Evolutionary conservation across 2,329 filamentous ascomycete genomes (phyloP), one percentile per base, ranked within the genome.

Genomic region (Cladophialophora immunda): DNA sequence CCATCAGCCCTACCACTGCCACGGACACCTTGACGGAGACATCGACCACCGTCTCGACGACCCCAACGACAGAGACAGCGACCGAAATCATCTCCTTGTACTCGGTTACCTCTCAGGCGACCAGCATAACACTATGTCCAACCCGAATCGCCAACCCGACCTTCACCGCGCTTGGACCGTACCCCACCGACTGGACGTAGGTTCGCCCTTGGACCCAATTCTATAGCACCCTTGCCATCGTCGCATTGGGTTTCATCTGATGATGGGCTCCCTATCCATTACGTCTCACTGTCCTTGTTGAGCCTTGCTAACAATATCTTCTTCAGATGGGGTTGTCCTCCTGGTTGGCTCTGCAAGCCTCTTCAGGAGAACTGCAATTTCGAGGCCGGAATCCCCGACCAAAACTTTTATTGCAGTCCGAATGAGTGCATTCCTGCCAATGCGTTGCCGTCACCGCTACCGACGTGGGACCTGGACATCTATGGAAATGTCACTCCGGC

Each of bases 261-360:
- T 34, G 9, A 34, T 34, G 4, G 32, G 4, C 11, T 25, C 13
- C 11, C n/a, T 25, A 7, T 25, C 45, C 45, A n/a, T n/a, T n/a
- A n/a, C n/a, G 32, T 41, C 36, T 25, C 13, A n/a, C n/a, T 25
- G 19, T 25, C 45, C 45, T 25, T 22, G n/a, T 13, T 27, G 7
- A 25, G 6, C 45, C 13, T 50, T 25, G 45, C 45, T 47, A 47
- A 47, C 19, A 13, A 11, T 25, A 47, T 19, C n/a, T 15, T 11
- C 9, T 76, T 77, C 32, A 77, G 77, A 11, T 82, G 79, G 79
- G 81, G 81, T 47, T 83, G 81, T 65, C 74, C 77, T 38, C 81
- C 81, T 15, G 80, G 80, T 17, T 80, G 72, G 54, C 72, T 83
- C 19, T 83, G 81, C 59, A 76, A 74, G 57, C 80, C 80, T 15